Base-by-base conservation (phyloP, 371 early-diverging fungal species). In the Rhizomucor miehei region DNA sequence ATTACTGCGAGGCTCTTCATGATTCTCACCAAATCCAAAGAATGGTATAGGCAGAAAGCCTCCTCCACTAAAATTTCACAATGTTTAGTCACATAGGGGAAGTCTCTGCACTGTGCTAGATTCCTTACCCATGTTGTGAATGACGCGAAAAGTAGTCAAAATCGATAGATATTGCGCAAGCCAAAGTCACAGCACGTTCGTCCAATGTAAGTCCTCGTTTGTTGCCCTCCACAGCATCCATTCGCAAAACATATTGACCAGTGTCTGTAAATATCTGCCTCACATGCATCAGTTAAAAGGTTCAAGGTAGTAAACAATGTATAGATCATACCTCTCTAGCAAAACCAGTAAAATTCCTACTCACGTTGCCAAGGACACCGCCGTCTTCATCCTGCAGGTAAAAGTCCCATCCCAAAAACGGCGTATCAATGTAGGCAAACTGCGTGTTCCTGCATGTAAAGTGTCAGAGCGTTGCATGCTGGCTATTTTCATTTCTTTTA, bases 141-240 rank as follows among this genome's bases (percentile, higher is more conserved):
- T 92, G 92, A 29, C 92, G 71, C 16, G 88, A 87, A 60, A 94
- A 95, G 60, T 92, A 95, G 69, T 95, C 95, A 58, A 93, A 89
- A 64, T 95, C 95, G 50, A 92, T 88, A n/a, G 88, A 87, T 40
- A 93, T 77, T 45, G 94, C 94, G 48, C 87, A 85, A 0, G 90
- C 91, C 39, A 95, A 69, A 35, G 88, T 83, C 9, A 93, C 87
- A 8, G 94, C 94, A 39, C 92, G 82, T 58, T 91, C 87, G 63
- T 93, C 94, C 23, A 91, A 68, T 1, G 89, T 85, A 67, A 93
- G 57, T 9, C 78, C 81, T 25, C 87, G 65, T 16, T 71, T 59
- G 49, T 69, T 70, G 10, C 74, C 73, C 51, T 80, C 76, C 4
- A 75, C 77, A 4, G 82, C 80, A 64, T 91, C 90, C 80, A 92